Base-by-base conservation (phyloP, 1,284 basidiomycete genomes). In the Cutaneotrichosporon cavernicola region DNA sequence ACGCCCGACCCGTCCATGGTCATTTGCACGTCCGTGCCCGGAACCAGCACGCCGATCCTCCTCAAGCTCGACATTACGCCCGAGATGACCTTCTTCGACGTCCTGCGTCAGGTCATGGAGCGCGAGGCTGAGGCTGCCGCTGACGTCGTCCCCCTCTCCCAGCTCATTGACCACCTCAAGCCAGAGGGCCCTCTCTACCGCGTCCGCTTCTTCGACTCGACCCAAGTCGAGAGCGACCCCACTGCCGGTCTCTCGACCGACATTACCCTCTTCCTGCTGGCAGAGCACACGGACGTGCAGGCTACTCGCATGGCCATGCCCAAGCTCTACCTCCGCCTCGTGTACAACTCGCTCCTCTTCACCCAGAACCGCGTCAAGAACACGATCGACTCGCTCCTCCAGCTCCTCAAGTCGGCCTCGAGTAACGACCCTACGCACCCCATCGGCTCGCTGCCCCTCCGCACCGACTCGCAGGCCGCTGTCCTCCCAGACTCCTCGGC, bases 271-370 rank as follows among this genome's bases (percentile, higher is more conserved):
- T 85, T 83, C 75, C 77, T 85, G 59, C 81, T 77, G 5, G 74
- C 72, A 87, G 90, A 78, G 83, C 91, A 66, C 86, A 87, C 31
- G 83, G 89, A 60, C 85, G 88, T 53, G 83, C 87, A 40, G 81
- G 86, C 87, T 9, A 87, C 91, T 0, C 81, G 92, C 62, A 88
- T 88, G 11, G 90, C 92, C 3, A 74, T 79, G 59, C 73, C 77
- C 9, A 66, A 73, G 46, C 86, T 97, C 60, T 88, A 90, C 13
- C 86, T 99, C 47, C 87, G 91, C 49, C 67, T 98, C 61, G 83
- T 93, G 36, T 98, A 97, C 86, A 98, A 99, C 83, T 95, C 96
- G 32, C 85, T 99, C 26, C 84, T 99, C 38, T 99, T 99, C 82
- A 91, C 91, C 1, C 85, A 89, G 16, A 79, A 85, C 3, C 86